These are phyloP conservation scores for Ilex paraguariensis DNA, from an alignment of 305 asterid species.

Conservation along the genomic window DNA sequence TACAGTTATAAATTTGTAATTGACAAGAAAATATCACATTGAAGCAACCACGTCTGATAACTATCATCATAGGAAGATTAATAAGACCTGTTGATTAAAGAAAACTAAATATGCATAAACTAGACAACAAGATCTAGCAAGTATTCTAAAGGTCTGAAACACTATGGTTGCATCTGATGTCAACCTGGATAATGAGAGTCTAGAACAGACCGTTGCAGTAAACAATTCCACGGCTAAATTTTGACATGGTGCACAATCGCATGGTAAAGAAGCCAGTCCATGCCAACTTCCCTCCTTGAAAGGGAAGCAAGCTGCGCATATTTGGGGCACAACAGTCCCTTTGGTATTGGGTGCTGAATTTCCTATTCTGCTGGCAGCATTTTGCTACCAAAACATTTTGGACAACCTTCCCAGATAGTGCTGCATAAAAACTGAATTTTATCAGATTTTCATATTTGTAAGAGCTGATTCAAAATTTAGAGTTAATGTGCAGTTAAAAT, in stretches of 20 bases:
- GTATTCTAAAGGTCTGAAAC: slow-evolving; percentile 26
- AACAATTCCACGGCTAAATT: slow-evolving; percentile 63
- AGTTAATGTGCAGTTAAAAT: slow-evolving; percentile 1
- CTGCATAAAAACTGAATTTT: slow-evolving; percentile 77
- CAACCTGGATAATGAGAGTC: slow-evolving; percentile 83
- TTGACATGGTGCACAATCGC: slow-evolving; percentile 57
- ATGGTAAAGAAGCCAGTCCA: slow-evolving; percentile 73
- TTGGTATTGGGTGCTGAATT: slow-evolving; percentile 62
- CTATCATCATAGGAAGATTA: neutral
- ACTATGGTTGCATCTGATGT: slow-evolving; percentile 48
- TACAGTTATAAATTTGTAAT: slow-evolving; percentile 18
- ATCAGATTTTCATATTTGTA: slow-evolving; percentile 32
- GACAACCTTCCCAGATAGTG: slow-evolving; percentile 86
- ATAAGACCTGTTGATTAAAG: neutral
- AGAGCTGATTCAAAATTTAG: slow-evolving; percentile 26
- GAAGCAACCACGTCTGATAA: neutral
- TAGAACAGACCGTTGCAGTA: slow-evolving; percentile 99
- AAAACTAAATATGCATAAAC: slow-evolving; percentile 9
- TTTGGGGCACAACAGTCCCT: slow-evolving; percentile 55
- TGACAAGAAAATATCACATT: slow-evolving; percentile 13
- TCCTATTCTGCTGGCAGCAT: slow-evolving; percentile 96
- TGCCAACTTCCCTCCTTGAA: slow-evolving; percentile 64
- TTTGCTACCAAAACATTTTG: slow-evolving; percentile 88
- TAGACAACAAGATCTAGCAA: slow-evolving; percentile 26
- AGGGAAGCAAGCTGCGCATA: slow-evolving; percentile 63